Evolutionary conservation across 2,329 filamentous ascomycete species (phyloP).

Genomic region (Monosporascus sp.): DNA sequence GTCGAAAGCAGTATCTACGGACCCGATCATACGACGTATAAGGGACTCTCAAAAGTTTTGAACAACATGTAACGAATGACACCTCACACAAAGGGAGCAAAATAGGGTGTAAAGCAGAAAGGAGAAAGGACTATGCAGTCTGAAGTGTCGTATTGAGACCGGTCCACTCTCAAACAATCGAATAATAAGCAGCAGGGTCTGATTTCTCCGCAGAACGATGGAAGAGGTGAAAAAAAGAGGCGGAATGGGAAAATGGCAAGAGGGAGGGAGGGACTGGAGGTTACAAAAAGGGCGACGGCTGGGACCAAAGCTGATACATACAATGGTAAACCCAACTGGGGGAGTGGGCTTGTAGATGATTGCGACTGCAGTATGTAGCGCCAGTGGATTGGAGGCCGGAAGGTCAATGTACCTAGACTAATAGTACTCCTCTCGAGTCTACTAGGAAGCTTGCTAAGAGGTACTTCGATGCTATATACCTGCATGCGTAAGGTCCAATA

Average conservation of each 20-base stretch:
- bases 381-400: too few species aligned
- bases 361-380: background rate
- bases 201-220: background rate
- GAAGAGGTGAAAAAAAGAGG: background rate
- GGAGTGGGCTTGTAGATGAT: background rate
- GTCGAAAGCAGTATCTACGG: background rate
- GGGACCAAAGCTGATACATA: background rate
- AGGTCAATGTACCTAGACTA: too few species aligned
- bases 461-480: too few species aligned
- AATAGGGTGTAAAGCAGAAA: slow-evolving; percentile 5
- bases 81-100: slow-evolving; percentile 12
- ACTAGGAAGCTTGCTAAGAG: too few species aligned
- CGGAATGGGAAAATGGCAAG: background rate
- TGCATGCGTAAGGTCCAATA: background rate
- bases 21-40: background rate
- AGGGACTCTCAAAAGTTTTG: slow-evolving; percentile 6
- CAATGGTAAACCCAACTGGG: background rate
- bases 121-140: slow-evolving; percentile 8
- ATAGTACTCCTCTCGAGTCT: too few species aligned
- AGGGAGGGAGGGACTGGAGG: background rate
- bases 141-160: slow-evolving; percentile 1
- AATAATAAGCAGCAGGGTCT: background rate
- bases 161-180: background rate
- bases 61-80: slow-evolving; percentile 16
- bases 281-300: background rate